Evolutionary conservation across 2,329 filamentous ascomycete genomes (phyloP).

Genomic region (Colletotrichum higginsianum): DNA sequence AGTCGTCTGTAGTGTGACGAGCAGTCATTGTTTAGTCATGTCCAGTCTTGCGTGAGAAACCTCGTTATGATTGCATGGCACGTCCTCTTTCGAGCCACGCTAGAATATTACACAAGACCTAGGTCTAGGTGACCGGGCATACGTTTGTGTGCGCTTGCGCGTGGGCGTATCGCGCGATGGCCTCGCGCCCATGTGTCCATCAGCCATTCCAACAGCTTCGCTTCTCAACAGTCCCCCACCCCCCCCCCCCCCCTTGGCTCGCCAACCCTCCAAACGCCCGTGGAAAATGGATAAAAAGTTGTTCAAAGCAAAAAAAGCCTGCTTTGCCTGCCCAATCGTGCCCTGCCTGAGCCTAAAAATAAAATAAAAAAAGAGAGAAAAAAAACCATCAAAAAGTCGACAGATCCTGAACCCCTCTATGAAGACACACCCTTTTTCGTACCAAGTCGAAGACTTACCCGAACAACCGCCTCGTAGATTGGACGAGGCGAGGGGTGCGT

Average conservation of each 20-base stretch:
- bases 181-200: background rate
- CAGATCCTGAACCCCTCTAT: slow-evolving; percentile 10
- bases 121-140: background rate
- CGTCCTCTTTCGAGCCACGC: background rate
- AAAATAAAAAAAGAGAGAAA: too few species aligned
- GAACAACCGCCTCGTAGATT: background rate
- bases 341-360: slow-evolving; percentile 4
- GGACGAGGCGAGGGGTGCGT: background rate
- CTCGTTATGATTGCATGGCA: slow-evolving; percentile 8
- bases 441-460: background rate
- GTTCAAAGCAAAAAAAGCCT: background rate
- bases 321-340: background rate
- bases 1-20: background rate
- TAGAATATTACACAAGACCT: slow-evolving; percentile 16
- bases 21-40: background rate
- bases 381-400: background rate
- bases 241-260: background rate
- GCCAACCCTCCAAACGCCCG: slow-evolving; percentile 10
- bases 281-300: background rate
- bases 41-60: background rate
- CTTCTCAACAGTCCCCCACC: background rate
- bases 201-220: background rate
- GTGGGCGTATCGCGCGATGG: background rate
- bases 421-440: slow-evolving; percentile 4
- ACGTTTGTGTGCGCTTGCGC: too few species aligned